Conservation (phyloP, 495 filamentous ascomycete species). For the Hypoxylon crocopeplum region DNA sequence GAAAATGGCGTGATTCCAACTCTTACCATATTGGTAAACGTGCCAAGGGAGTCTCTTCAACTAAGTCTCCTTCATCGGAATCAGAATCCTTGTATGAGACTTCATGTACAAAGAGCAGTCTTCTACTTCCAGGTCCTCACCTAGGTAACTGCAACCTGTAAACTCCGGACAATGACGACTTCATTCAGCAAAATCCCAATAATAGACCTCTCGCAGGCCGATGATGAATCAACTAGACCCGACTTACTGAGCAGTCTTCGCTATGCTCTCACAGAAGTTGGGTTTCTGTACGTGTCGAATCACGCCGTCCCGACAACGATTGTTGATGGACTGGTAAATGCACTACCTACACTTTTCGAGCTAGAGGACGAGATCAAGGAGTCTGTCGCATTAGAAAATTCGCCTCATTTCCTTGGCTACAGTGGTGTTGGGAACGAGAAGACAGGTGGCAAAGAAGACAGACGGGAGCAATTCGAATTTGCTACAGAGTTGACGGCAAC, state of each 20-base stretch:
- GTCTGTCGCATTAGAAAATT: constrained; percentile 53
- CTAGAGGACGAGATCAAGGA: constrained; percentile 47
- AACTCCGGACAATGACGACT: constrained; percentile 24
- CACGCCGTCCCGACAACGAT: constrained; percentile 50
- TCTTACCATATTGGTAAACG: constrained; percentile 4
- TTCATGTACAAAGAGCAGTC: constrained; percentile 8
- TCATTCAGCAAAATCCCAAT: constrained; percentile 52
- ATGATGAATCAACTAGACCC: constrained; percentile 26
- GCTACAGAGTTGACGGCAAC: constrained; percentile 55
- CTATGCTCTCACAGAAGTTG: constrained; percentile 54
- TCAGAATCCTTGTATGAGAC: constrained; percentile 4
- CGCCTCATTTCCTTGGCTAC: constrained; percentile 63
- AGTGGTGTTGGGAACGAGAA: constrained; percentile 57
- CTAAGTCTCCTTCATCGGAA: constrained; percentile 3
- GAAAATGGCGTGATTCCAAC: constrained; percentile 28
- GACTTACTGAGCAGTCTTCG: constrained; percentile 50
- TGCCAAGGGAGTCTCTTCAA: background rate
- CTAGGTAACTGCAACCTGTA: too few species aligned
- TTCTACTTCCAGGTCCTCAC: too few species aligned
- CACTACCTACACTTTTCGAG: constrained; percentile 54
- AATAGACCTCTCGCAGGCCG: constrained; percentile 53
- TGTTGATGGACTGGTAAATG: constrained; percentile 47
- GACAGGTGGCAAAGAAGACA: constrained; percentile 55
- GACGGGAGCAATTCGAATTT: constrained; percentile 63
- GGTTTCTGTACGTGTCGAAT: constrained; percentile 61